Base-by-base conservation (phyloP, 2,329 filamentous ascomycete species). In the Pestalotiopsis sp. region DNA sequence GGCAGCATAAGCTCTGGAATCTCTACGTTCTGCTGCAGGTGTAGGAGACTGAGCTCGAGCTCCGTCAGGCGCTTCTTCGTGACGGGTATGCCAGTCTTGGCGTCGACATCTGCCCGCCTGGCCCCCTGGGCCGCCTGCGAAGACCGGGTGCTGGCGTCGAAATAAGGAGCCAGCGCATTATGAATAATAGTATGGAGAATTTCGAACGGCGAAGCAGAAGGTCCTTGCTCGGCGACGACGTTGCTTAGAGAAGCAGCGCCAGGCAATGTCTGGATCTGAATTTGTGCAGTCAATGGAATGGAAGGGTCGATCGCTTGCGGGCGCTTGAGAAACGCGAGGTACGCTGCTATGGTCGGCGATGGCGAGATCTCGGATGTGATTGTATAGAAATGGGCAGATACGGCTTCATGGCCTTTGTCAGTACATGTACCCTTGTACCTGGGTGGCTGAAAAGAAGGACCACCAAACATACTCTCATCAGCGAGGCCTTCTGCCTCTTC, bases 1-100 rank as follows among this genome's bases (percentile, higher is more conserved):
- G 93, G 90, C 70, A 99, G 84, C 20, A 93, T 92, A 64, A 98
- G 87, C 74, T 97, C 94, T 22, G 96, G 96, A 65, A 99, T 98
- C 80, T 99, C 97, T 67, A 97, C 94, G 80, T 99, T 98, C 80
- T 99, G 94, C 80, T 98, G 94, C 66, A 99, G 85, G 76, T 99
- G 95, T 68, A 94, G 86, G 75, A 99, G 83, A 73, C 92, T 96
- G 73, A 97, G 86, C 79, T 97, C 94, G 73, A 99, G 82, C 79
- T 99, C 97, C 64, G 95, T 96, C 79, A 98, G 91, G 76, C 94
- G 93, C 87, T 97, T 97, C 85, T 97, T 97, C 22, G 96, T 95
- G n/a, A 95, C 94, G 17, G 96, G 94, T 70, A 99, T 94, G 69
- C 96, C 96, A 20, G 94, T 97, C 83, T 97, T 97, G 58, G 93